Percentiles rank a stretch among this genome's conserved stretches.
phyloP scores from a whole-genome alignment of 345 rosid species.

The Rhodamnia argentea region DNA sequence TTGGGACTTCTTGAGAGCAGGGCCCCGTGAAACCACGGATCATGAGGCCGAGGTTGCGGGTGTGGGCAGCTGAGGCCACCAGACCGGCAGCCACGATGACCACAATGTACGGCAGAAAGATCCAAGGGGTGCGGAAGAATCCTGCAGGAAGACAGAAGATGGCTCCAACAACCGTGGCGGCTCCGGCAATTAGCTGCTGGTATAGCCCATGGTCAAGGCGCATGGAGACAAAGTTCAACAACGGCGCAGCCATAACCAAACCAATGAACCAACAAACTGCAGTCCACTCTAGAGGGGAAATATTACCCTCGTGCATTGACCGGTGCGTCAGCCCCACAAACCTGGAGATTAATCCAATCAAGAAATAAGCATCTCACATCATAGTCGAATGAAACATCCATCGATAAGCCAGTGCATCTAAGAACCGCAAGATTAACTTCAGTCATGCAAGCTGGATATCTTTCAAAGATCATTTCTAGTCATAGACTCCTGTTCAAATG shows the following conservation, averaged over 20 bases:
- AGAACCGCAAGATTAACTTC: not conserved
- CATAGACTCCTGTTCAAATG: not conserved
- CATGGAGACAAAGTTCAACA: slow-evolving; percentile 19
- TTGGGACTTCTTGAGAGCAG: slow-evolving; percentile 7
- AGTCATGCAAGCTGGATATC: not conserved
- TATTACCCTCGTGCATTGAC: slow-evolving; percentile 9
- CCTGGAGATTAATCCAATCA: slow-evolving; percentile 18
- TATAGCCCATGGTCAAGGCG: slow-evolving; percentile 29
- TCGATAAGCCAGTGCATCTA: not conserved
- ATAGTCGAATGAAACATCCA: not conserved
- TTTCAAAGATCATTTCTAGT: not conserved
- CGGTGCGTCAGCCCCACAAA: slow-evolving; percentile 18
- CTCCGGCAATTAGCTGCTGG: slow-evolving; percentile 27
- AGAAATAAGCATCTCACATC: not conserved
- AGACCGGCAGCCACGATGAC: slow-evolving; percentile 21
- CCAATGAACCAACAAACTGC: slow-evolving; percentile 53
- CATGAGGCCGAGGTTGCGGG: slow-evolving; percentile 43
- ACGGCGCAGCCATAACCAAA: slow-evolving; percentile 24
- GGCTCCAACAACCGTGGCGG: slow-evolving; percentile 37
- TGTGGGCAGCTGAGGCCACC: slow-evolving; percentile 36
- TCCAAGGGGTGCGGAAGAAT: slow-evolving; percentile 33
- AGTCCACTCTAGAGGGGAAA: slow-evolving; percentile 53
- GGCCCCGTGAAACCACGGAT: slow-evolving; percentile 31
- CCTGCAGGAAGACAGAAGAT: slow-evolving; percentile 50
- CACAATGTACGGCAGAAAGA: slow-evolving; percentile 40